Conservation (phyloP, 1,139 yeast species). For the Taiozyma onychis region DNA sequence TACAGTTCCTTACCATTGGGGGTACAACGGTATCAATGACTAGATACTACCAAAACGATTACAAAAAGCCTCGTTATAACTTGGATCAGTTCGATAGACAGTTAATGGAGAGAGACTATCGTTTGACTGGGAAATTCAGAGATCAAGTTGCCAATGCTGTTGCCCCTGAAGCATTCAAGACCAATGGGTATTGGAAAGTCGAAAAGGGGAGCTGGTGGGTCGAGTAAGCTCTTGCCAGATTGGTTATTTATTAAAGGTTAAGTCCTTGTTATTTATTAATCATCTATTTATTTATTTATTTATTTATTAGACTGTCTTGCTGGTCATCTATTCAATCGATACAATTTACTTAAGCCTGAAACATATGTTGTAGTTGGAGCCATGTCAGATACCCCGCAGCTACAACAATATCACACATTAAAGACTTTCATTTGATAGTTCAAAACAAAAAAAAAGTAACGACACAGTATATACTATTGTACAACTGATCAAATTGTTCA, state of each 20-base stretch:
- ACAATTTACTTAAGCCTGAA: no score
- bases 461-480: not conserved
- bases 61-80: constrained; percentile 50
- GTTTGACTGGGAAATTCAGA: constrained; percentile 68
- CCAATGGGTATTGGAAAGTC: constrained; percentile 43
- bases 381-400: not conserved
- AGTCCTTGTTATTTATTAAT: not conserved
- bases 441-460: not conserved
- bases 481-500: not conserved
- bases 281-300: not conserved
- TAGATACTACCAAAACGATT: constrained; percentile 44
- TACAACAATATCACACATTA: not conserved
- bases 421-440: not conserved
- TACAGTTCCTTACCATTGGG: constrained; percentile 41
- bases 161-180: constrained; percentile 71
- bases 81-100: constrained; percentile 55
- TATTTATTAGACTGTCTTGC: constrained; percentile 3
- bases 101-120: constrained; percentile 57
- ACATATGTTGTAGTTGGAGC: no score
- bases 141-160: constrained; percentile 63
- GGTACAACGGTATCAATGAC: constrained; percentile 45
- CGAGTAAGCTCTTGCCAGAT: not conserved
- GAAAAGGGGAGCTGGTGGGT: constrained; percentile 24
- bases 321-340: no score
- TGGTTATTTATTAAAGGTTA: not conserved